phyloP scores from a whole-genome alignment of 2,329 filamentous ascomycete species.

The Chaetothyriales sp. region DNA sequence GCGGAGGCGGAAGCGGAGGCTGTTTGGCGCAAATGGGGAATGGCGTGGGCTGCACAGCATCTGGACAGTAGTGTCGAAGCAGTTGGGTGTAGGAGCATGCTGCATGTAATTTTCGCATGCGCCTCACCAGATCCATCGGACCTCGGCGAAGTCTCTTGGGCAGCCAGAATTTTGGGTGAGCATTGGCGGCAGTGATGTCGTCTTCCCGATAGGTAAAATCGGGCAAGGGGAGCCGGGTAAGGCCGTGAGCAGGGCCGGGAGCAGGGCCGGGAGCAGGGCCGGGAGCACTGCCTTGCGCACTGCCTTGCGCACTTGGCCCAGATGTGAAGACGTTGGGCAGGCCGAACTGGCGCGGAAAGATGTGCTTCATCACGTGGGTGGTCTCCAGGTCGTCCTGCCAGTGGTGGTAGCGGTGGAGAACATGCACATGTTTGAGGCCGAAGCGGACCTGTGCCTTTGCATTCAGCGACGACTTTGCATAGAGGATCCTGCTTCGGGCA shows the following conservation, averaged over 20 bases:
- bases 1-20: neutral
- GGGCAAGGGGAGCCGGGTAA: too few species aligned
- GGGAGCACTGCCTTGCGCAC: slow-evolving; percentile 60
- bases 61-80: slow-evolving; percentile 67
- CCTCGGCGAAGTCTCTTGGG: slow-evolving; percentile 48
- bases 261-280: too few species aligned
- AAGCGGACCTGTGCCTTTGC: slow-evolving; percentile 53
- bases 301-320: slow-evolving; percentile 41
- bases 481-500: slow-evolving; percentile 72
- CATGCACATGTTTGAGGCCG: slow-evolving; percentile 70
- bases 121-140: slow-evolving; percentile 45
- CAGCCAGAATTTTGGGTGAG: slow-evolving; percentile 17
- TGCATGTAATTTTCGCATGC: slow-evolving; percentile 56
- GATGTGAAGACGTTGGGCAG: slow-evolving; percentile 88
- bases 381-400: slow-evolving; percentile 40
- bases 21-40: neutral
- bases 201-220: slow-evolving; percentile 78
- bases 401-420: slow-evolving; percentile 57
- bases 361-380: slow-evolving; percentile 69
- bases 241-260: too few species aligned
- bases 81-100: slow-evolving; percentile 70
- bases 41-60: slow-evolving; percentile 1
- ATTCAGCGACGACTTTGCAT: slow-evolving; percentile 61
- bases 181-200: slow-evolving; percentile 44
- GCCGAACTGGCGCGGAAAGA: slow-evolving; percentile 82